Evolutionary conservation across 768 basidiomycete species (phyloP).

Genomic region (Xerocomellus chrysenteron): DNA sequence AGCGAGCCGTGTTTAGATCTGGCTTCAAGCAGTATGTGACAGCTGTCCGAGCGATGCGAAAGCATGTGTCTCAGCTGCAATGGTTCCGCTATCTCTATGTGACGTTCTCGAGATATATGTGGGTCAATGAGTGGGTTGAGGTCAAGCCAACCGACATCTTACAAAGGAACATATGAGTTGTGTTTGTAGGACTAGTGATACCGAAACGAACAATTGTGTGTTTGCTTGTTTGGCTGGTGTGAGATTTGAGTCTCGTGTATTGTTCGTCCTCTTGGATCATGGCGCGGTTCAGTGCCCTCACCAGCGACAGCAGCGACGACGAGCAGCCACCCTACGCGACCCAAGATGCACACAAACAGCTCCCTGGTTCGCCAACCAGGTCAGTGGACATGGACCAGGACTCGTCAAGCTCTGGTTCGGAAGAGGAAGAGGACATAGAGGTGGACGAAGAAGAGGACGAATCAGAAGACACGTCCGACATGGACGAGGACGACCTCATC

Average conservation of each 20-base stretch:
- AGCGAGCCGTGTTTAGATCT: slow-evolving; percentile 49
- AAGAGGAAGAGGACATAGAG: slow-evolving; percentile 29
- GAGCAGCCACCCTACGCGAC: slow-evolving; percentile 40
- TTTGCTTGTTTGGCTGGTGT: slow-evolving; percentile 32
- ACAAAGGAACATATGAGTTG: neutral
- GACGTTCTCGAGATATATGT: slow-evolving; percentile 82
- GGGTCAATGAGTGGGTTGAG: slow-evolving; percentile 83
- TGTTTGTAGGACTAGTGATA: neutral
- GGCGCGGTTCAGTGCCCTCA: slow-evolving; percentile 68
- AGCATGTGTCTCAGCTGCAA: slow-evolving; percentile 72
- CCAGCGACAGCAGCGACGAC: slow-evolving; percentile 56
- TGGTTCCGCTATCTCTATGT: slow-evolving; percentile 93
- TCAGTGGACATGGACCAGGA: slow-evolving; percentile 34
- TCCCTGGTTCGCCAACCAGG: slow-evolving; percentile 18
- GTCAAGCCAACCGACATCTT: slow-evolving; percentile 25
- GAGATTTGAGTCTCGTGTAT: slow-evolving; percentile 16
- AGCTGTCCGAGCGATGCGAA: slow-evolving; percentile 66
- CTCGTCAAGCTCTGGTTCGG: slow-evolving; percentile 26
- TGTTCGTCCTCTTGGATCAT: slow-evolving; percentile 37
- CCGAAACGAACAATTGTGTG: neutral
- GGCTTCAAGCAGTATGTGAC: slow-evolving; percentile 53
- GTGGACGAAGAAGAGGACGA: slow-evolving; percentile 38
- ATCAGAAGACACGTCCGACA: slow-evolving; percentile 42
- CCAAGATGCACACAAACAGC: slow-evolving; percentile 20
- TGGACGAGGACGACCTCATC: slow-evolving; percentile 52